Conservation (phyloP, 768 basidiomycete species). For the Cyathus striatus region DNA sequence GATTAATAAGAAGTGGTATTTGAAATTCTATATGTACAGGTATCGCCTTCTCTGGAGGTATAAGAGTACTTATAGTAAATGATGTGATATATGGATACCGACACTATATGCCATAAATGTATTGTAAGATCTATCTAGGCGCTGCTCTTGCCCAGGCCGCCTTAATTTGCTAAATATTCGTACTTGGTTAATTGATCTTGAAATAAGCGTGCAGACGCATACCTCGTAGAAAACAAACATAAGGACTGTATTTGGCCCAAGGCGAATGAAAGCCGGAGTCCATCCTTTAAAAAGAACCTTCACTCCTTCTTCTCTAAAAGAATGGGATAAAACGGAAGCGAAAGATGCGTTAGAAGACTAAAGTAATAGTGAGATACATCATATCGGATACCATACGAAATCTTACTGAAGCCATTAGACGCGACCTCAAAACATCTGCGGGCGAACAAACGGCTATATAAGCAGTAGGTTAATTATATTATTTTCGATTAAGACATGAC, state of each 20-base stretch:
- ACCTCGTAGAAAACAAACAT: constrained; percentile 87
- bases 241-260: constrained; percentile 80
- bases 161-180: not conserved
- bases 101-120: no score
- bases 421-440: constrained; percentile 70
- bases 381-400: constrained; percentile 1
- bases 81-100: no score
- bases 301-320: constrained; percentile 69
- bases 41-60: no score
- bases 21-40: no score
- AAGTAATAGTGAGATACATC: no score
- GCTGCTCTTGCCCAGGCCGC: no score
- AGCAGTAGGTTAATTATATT: constrained; percentile 5
- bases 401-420: constrained; percentile 71
- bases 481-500: not conserved
- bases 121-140: no score
- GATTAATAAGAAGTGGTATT: no score
- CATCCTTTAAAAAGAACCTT: constrained; percentile 84
- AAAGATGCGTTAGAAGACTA: constrained; percentile 49
- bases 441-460: constrained; percentile 70
- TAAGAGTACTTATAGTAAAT: no score
- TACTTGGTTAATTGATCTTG: no score
- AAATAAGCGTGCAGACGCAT: no score
- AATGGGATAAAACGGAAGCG: constrained; percentile 47
- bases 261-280: constrained; percentile 82